Base-by-base conservation (phyloP, 2,329 filamentous ascomycete genomes). In the Cephalotrichum gorgonifer region DNA sequence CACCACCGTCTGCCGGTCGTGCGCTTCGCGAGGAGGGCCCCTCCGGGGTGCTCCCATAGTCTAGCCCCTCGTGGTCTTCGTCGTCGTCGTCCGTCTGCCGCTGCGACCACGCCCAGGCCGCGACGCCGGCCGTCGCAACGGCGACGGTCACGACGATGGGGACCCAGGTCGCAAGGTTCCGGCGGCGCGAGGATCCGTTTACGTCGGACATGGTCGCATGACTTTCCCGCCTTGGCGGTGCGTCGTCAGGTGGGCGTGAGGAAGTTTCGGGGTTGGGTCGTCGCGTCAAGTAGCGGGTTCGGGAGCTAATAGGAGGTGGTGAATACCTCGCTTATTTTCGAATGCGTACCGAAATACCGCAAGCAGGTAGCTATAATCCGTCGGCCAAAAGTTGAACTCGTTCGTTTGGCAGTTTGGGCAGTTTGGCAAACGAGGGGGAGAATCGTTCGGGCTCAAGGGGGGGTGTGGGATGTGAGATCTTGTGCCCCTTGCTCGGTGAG, bases 101-200 rank as follows among this genome's bases (percentile, higher is more conserved):
- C 69, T 95, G 89, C 64, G 86, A 94, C 89, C 89, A 95, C 52
- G 90, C 81, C 91, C 91, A 97, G 50, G 88, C 88, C 47, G 84
- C 90, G 44, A 95, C 70, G 30, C 90, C 89, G 49, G 86, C 83
- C 22, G 90, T 88, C 52, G 91, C 91, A 57, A 94, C 81, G 43
- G 88, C 90, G 51, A 95, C 81, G 45, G 90, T 96, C 55, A 95
- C 68, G 55, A 83, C 84, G 50, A 97, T 76, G 54, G 91, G 91
- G 52, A 95, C 79, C 88, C 90, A 96, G 60, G 83, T 79, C 69
- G 87, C 79, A 56, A 80, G 76, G 62, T 76, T 72, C 65, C 76
- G 73, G 68, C 78, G 75, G 64, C 76, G 72, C 58, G 79, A 79
- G 59, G 75, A 71, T 59, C 69, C 64, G 58, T 69, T 67, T 61